Percentiles rank a stretch among this genome's conserved stretches.
Conservation (phyloP, 148 eudicot species). For the Cornus kousa region DNA sequence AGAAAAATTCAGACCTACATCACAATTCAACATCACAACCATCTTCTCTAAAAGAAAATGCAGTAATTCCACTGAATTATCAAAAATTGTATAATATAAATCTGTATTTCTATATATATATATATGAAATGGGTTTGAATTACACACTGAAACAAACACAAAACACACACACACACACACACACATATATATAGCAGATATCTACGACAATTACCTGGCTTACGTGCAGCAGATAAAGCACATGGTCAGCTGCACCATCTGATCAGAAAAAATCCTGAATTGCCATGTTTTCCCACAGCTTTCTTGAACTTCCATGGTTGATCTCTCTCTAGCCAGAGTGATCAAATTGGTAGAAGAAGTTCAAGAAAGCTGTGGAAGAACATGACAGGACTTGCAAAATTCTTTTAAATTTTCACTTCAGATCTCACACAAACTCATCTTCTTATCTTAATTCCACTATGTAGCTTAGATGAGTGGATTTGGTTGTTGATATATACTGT, state of each 20-base stretch:
- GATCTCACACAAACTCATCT: not conserved
- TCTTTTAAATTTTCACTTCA: not conserved
- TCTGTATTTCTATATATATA: too few relatives aligned
- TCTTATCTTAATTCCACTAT: not conserved
- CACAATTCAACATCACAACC: conserved; percentile 2
- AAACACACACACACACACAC: too few relatives aligned
- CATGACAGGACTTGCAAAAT: conserved; percentile 46
- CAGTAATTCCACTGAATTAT: conserved; percentile 6
- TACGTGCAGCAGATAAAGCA: not conserved
- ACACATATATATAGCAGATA: not conserved
- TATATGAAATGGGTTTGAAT: not conserved
- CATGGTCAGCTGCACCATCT: not conserved
- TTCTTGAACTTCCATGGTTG: conserved; percentile 54
- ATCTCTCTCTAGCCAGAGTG: not conserved
- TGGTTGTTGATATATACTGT: too few relatives aligned
- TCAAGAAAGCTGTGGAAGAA: conserved; percentile 96
- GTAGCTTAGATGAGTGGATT: not conserved
- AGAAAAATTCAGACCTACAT: not conserved
- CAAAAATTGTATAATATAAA: not conserved
- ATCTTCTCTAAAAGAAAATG: not conserved
- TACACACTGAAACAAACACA: not conserved
- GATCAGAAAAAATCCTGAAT: conserved; percentile 27
- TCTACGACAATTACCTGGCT: conserved; percentile 12
- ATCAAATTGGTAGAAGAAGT: conserved; percentile 32
- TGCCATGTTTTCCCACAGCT: conserved; percentile 76